Conservation (phyloP, 2,329 filamentous ascomycete genomes). For the Aureobasidium lini region DNA sequence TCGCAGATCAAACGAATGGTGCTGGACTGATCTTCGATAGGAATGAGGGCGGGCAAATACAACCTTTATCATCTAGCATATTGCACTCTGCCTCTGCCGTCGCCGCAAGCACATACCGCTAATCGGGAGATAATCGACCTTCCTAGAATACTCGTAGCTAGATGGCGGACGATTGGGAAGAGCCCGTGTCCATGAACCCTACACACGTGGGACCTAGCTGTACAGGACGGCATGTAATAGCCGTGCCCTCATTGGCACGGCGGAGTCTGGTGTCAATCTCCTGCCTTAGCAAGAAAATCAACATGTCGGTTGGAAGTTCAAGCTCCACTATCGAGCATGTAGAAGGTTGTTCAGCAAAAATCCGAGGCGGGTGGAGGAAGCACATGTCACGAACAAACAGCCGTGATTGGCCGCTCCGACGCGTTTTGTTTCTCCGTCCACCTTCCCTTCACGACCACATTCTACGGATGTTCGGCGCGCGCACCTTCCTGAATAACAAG, state of each 20-base stretch:
- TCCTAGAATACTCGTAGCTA: background rate
- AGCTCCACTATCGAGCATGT: background rate
- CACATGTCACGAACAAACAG: background rate
- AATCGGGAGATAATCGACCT: background rate
- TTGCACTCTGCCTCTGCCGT: background rate
- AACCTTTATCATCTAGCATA: background rate
- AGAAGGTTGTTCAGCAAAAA: background rate
- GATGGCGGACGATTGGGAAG: background rate
- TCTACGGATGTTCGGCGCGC: constrained; percentile 3
- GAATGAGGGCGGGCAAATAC: background rate
- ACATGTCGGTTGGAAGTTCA: background rate
- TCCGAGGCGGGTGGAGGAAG: background rate
- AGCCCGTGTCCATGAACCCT: background rate
- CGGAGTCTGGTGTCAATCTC: background rate
- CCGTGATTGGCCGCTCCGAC: background rate
- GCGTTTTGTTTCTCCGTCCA: background rate
- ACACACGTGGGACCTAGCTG: background rate
- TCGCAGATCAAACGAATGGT: background rate
- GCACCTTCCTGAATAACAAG: background rate
- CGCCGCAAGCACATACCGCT: background rate
- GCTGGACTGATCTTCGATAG: background rate
- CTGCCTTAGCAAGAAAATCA: background rate
- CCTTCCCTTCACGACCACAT: constrained; percentile 3
- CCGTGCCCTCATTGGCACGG: background rate
- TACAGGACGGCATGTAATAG: background rate